These are phyloP conservation scores for apple (Malus domestica) DNA, from an alignment of 306 rosid genomes.

Conservation along the genomic window DNA sequence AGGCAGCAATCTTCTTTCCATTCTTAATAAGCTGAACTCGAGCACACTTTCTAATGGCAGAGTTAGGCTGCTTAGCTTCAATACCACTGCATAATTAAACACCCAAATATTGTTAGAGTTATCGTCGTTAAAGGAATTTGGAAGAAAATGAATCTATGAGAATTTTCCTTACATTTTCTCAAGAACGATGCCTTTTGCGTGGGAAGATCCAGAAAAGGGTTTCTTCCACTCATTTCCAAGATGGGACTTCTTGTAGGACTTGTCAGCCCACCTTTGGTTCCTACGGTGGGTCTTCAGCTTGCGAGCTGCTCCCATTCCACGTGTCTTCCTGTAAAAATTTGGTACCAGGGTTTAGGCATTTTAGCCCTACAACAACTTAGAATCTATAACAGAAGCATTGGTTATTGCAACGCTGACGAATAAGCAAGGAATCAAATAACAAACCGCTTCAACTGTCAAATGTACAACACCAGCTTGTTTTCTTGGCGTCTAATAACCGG, in stretches of 20 bases:
- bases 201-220: slow-evolving; percentile 64
- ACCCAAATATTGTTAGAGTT: neutral
- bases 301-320: slow-evolving; percentile 66
- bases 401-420: too few species aligned
- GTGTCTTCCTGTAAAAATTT: slow-evolving; percentile 37
- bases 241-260: slow-evolving; percentile 56
- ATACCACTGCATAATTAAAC: slow-evolving; percentile 38
- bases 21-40: slow-evolving; percentile 58
- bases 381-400: neutral
- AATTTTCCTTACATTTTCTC: slow-evolving; percentile 43
- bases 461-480: neutral
- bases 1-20: slow-evolving; percentile 65
- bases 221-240: slow-evolving; percentile 66
- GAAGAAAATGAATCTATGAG: neutral
- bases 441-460: neutral
- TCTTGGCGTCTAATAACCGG: neutral
- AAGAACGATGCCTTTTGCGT: slow-evolving; percentile 54
- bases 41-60: slow-evolving; percentile 66
- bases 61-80: slow-evolving; percentile 66
- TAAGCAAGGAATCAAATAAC: neutral
- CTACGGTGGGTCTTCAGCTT: slow-evolving; percentile 62
- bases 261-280: slow-evolving; percentile 66
- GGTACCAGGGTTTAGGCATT: neutral
- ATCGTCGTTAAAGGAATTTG: neutral
- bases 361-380: too few species aligned